These are phyloP conservation scores for Stagonosporopsis chrysanthemi DNA, from an alignment of 2,329 filamentous ascomycete species.

Conservation along the genomic window DNA sequence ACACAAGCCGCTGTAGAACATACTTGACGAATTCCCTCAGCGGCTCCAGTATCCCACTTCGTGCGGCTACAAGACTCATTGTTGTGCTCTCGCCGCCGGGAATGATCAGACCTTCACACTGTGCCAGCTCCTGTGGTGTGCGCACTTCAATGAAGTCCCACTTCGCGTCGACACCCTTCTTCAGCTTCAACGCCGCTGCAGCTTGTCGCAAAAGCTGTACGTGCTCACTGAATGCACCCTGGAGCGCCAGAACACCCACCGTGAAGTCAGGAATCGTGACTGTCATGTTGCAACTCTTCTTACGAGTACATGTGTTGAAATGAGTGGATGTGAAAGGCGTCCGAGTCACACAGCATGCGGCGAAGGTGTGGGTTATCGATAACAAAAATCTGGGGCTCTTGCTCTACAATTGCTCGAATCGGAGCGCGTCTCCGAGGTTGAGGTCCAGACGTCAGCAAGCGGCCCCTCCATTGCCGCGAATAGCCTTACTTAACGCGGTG, in stretches of 20 bases:
- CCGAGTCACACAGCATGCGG: conserved; percentile 16
- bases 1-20: conserved; percentile 40
- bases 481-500: conserved; percentile 19
- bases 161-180: conserved; percentile 26
- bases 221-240: conserved; percentile 94
- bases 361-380: conserved; percentile 15
- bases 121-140: conserved; percentile 71
- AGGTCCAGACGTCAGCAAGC: conserved; percentile 6
- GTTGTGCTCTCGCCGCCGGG: conserved; percentile 96
- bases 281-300: conserved; percentile 30
- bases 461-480: conserved; percentile 28
- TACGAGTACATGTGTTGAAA: background rate
- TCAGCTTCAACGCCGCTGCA: conserved; percentile 57
- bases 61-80: conserved; percentile 84
- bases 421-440: conserved; percentile 5
- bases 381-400: conserved; percentile 16
- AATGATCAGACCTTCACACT: conserved; percentile 84
- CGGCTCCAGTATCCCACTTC: conserved; percentile 82
- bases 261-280: conserved; percentile 51
- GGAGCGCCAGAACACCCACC: conserved; percentile 75
- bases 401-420: background rate
- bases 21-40: conserved; percentile 91
- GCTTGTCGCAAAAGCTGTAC: conserved; percentile 76
- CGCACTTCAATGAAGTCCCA: conserved; percentile 81
- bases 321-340: background rate